A percentile compares a stretch with the other conserved stretches of the same genome.
These are phyloP conservation scores for Saccharomycodes ludwigii DNA, from an alignment of 805 yeast genomes.

Conservation along the genomic window DNA sequence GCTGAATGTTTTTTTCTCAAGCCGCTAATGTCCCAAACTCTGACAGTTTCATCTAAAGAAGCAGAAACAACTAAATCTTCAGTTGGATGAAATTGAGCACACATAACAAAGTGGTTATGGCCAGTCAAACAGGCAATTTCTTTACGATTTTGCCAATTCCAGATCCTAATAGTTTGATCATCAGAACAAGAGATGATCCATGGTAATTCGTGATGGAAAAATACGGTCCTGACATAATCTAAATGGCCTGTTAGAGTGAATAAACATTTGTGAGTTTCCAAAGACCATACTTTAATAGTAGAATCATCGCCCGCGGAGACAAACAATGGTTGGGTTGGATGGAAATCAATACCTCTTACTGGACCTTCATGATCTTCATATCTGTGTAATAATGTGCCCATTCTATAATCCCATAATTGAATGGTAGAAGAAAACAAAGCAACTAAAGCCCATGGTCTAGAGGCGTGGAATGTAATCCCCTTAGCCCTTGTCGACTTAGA, in stretches of 20 bases:
- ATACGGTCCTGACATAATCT: constrained; percentile 90
- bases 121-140: constrained; percentile 96
- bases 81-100: constrained; percentile 93
- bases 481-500: constrained; percentile 96
- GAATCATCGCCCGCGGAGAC: constrained; percentile 98
- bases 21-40: constrained; percentile 97
- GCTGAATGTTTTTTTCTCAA: constrained; percentile 93
- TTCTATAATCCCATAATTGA: constrained; percentile 97
- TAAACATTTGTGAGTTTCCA: constrained; percentile 79
- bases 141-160: constrained; percentile 99
- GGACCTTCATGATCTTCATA: constrained; percentile 99
- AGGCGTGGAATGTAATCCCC: constrained; percentile 93
- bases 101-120: constrained; percentile 96
- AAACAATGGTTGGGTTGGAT: constrained; percentile 94
- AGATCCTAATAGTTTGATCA: constrained; percentile 95
- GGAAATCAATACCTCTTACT: constrained; percentile 89
- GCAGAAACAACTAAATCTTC: constrained; percentile 94
- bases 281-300: constrained; percentile 90
- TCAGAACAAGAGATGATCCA: constrained; percentile 95
- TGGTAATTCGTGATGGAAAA: constrained; percentile 90
- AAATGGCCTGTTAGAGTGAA: constrained; percentile 88
- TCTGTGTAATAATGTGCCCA: constrained; percentile 94
- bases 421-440: constrained; percentile 96
- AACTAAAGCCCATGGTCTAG: constrained; percentile 88
- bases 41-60: constrained; percentile 94